Conservation (phyloP, 805 yeast species). For the Candida dendrica region DNA sequence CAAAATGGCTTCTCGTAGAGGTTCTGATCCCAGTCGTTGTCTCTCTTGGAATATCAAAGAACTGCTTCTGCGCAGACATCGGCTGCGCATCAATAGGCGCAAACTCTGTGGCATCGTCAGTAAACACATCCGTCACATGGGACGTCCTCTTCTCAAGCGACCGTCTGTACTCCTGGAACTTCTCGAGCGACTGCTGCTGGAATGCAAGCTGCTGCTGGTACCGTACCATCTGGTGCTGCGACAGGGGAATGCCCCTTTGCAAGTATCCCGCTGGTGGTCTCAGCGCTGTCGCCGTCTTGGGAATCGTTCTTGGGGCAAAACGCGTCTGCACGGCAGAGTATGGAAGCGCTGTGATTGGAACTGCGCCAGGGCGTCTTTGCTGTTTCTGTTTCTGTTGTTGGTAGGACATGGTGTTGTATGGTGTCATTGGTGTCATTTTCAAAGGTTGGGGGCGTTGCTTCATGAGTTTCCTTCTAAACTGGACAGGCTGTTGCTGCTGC, state of each 20-base stretch:
- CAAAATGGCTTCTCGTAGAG: background rate
- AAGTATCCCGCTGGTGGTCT: slow-evolving; percentile 8
- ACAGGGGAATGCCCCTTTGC: slow-evolving; percentile 12
- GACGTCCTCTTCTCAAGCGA: slow-evolving; percentile 8
- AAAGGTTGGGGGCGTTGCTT: background rate
- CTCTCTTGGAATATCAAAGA: slow-evolving; percentile 22
- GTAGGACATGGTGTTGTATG: background rate
- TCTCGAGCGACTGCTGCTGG: slow-evolving; percentile 21
- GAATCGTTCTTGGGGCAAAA: slow-evolving; percentile 4
- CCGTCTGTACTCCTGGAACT: slow-evolving; percentile 18
- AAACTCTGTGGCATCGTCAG: slow-evolving; percentile 35
- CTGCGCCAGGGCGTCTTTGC: slow-evolving; percentile 8
- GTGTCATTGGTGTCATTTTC: background rate
- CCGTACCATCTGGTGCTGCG: slow-evolving; percentile 17
- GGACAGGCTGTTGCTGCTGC: too few relatives aligned
- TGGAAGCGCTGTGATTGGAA: slow-evolving; percentile 11
- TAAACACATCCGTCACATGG: slow-evolving; percentile 43
- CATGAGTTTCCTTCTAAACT: background rate
- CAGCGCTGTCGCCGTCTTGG: slow-evolving; percentile 16
- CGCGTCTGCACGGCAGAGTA: slow-evolving; percentile 2
- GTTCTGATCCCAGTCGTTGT: background rate
- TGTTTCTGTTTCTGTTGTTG: slow-evolving; percentile 13
- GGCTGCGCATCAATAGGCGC: slow-evolving; percentile 49
- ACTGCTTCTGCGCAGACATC: slow-evolving; percentile 38
- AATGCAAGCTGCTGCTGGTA: slow-evolving; percentile 19